Conservation (phyloP, 2,329 filamentous ascomycete genomes). For the Epicoccum nigrum region DNA sequence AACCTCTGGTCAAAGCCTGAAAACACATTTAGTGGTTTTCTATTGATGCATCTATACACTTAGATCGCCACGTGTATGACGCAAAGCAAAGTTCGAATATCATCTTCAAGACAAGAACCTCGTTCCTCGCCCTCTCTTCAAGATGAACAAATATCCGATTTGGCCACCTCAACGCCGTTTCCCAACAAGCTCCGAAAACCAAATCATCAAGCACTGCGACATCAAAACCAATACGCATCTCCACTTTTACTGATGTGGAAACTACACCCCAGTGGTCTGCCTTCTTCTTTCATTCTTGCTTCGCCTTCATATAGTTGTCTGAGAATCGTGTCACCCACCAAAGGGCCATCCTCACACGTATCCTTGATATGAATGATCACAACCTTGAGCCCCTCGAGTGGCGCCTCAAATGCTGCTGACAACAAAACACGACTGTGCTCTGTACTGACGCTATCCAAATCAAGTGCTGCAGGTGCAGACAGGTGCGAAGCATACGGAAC, state of each 20-base stretch:
- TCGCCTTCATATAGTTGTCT: slow-evolving; percentile 72
- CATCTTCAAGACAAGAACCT: no score
- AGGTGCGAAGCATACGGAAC: slow-evolving; percentile 22
- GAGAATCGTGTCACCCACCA: slow-evolving; percentile 70
- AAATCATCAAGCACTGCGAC: not conserved
- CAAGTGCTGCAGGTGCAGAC: slow-evolving; percentile 32
- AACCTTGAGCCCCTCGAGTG: slow-evolving; percentile 75
- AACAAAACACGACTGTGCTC: slow-evolving; percentile 39
- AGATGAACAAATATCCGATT: no score
- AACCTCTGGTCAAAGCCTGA: no score
- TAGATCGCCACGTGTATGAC: no score
- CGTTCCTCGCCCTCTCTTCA: no score
- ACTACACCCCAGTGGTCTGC: slow-evolving; percentile 74
- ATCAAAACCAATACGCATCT: slow-evolving; percentile 59
- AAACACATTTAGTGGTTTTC: no score
- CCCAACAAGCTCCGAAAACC: not conserved
- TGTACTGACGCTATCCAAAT: slow-evolving; percentile 27
- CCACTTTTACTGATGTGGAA: slow-evolving; percentile 76
- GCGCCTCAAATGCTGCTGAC: slow-evolving; percentile 44
- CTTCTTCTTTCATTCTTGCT: slow-evolving; percentile 48
- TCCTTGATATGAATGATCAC: slow-evolving; percentile 97
- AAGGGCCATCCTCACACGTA: slow-evolving; percentile 72
- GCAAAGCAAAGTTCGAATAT: no score
- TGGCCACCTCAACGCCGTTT: no score
- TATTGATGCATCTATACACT: no score